Evolutionary conservation across 2,329 filamentous ascomycete genomes (phyloP).

Genomic region (Curvularia hawaiiensis): DNA sequence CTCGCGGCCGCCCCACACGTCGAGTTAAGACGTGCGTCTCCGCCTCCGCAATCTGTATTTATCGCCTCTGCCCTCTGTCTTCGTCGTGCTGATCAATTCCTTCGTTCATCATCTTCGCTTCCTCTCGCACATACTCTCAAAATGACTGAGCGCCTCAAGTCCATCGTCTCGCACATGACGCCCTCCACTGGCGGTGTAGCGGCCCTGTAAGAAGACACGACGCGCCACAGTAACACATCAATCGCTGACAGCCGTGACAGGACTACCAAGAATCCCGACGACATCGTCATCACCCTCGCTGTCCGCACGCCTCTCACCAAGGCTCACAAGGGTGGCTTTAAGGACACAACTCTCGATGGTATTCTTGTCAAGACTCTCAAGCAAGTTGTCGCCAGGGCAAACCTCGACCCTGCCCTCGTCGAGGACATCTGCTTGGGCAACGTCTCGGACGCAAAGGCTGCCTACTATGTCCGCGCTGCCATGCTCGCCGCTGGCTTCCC

Average conservation of each 20-base stretch:
- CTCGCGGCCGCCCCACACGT: slow-evolving; percentile 21
- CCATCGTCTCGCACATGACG: slow-evolving; percentile 84
- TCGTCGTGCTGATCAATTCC: not conserved
- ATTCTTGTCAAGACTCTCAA: slow-evolving; percentile 83
- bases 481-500: slow-evolving; percentile 91
- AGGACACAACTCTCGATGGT: slow-evolving; percentile 89
- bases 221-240: not conserved
- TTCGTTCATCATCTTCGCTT: not conserved
- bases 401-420: slow-evolving; percentile 77
- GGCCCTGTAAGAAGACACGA: slow-evolving; percentile 68
- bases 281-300: slow-evolving; percentile 94
- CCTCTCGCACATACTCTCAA: slow-evolving; percentile 12
- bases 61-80: slow-evolving; percentile 1
- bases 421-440: slow-evolving; percentile 95
- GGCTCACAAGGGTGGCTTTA: slow-evolving; percentile 89
- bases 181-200: slow-evolving; percentile 73
- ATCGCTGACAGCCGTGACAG: slow-evolving; percentile 53
- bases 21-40: slow-evolving; percentile 21
- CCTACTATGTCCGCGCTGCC: slow-evolving; percentile 90
- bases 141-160: slow-evolving; percentile 77
- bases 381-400: slow-evolving; percentile 66
- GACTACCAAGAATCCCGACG: slow-evolving; percentile 90
- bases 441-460: slow-evolving; percentile 82
- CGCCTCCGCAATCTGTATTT: slow-evolving; percentile 21
- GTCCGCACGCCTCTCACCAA: slow-evolving; percentile 89